phyloP scores from a whole-genome alignment of 768 basidiomycete genomes.

The Boletus edulis region DNA sequence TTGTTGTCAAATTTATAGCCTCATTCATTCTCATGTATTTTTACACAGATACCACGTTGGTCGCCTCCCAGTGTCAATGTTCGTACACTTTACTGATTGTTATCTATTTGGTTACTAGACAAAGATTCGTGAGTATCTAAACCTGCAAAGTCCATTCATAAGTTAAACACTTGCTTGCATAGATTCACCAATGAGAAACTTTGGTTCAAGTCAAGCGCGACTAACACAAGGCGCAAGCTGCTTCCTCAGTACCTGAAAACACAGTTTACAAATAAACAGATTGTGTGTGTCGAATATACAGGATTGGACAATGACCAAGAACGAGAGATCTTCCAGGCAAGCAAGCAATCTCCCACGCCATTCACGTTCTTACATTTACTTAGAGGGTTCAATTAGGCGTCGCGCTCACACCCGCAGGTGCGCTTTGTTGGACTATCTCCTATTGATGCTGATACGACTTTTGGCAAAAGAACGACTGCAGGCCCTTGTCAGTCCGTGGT shows the following conservation, averaged over 20 bases:
- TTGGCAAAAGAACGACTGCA: constrained; percentile 43
- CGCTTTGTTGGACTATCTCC: constrained; percentile 3
- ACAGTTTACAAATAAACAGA: constrained; percentile 43
- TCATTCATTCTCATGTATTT: neutral
- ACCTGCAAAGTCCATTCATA: neutral
- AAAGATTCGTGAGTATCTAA: constrained; percentile 37
- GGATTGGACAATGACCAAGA: constrained; percentile 51
- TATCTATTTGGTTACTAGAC: constrained; percentile 24
- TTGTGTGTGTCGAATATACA: constrained; percentile 54
- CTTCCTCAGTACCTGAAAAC: constrained; percentile 34
- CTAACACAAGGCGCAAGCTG: constrained; percentile 26
- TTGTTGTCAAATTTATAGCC: constrained; percentile 24
- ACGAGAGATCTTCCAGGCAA: constrained; percentile 63
- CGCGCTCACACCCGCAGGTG: constrained; percentile 48
- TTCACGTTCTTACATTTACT: neutral
- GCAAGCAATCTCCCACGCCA: constrained; percentile 3
- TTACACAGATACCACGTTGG: constrained; percentile 43
- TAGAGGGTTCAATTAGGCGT: constrained; percentile 54
- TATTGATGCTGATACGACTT: neutral
- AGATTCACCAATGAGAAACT: constrained; percentile 36
- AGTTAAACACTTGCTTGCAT: neutral
- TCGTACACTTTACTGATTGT: constrained; percentile 6
- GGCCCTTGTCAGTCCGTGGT: constrained; percentile 47
- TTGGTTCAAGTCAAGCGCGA: constrained; percentile 32
- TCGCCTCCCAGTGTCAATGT: neutral